These are phyloP conservation scores for Xylariaceae sp. DNA, from an alignment of 2,329 filamentous ascomycete genomes.

Conservation along the genomic window DNA sequence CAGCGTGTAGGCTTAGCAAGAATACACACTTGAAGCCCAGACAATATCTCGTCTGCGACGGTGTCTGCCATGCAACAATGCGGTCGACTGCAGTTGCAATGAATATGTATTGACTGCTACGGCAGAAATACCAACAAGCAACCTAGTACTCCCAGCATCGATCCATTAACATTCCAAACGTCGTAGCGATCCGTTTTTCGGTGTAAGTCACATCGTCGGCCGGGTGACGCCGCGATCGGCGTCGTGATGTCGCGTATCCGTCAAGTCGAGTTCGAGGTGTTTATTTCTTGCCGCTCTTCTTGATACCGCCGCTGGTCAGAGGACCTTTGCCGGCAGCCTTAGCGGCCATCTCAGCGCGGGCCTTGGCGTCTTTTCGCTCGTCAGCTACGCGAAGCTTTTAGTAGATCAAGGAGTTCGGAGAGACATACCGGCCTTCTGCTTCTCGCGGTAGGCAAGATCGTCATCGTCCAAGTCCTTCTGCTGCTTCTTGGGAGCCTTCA, in stretches of 20 bases:
- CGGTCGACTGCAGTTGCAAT: conserved; percentile 1
- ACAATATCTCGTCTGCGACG: neutral
- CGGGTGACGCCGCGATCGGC: conserved; percentile 10
- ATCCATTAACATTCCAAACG: conserved; percentile 1
- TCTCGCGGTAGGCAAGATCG: conserved; percentile 74
- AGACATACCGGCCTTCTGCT: conserved; percentile 73
- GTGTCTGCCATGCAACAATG: conserved; percentile 7
- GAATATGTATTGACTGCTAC: conserved; percentile 24
- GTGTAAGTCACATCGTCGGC: conserved; percentile 16
- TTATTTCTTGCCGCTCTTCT: conserved; percentile 98
- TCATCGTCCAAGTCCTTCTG: conserved; percentile 81
- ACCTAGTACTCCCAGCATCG: conserved; percentile 2
- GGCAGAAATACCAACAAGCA: conserved; percentile 20
- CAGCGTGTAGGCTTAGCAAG: neutral
- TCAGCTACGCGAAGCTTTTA: conserved; percentile 2
- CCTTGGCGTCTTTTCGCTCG: conserved; percentile 63
- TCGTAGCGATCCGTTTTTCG: neutral
- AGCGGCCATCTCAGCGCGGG: conserved; percentile 74
- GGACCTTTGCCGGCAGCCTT: conserved; percentile 86
- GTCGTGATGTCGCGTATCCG: conserved; percentile 21
- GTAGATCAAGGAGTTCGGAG: neutral
- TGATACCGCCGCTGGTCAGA: conserved; percentile 79
- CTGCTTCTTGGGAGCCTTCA: conserved; percentile 86
- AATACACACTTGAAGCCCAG: neutral
- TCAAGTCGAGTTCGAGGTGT: conserved; percentile 12